phyloP scores from a whole-genome alignment of 140 eudicot genomes.

The Oenanthe javanica region DNA sequence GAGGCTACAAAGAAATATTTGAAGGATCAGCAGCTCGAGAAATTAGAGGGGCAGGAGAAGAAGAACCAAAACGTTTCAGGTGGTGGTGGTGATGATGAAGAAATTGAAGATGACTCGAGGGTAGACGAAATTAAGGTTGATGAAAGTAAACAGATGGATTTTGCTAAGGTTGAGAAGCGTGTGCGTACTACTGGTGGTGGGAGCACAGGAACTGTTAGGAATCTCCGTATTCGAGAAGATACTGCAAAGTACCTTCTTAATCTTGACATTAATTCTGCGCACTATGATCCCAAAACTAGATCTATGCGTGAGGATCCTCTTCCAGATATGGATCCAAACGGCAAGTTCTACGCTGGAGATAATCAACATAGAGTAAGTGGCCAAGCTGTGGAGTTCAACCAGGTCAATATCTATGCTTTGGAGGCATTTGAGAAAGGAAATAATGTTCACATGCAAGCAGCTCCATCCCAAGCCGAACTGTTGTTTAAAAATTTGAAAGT shows the following conservation, averaged over 20 bases:
- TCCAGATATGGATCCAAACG: too few species aligned
- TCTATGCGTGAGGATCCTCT: too few species aligned
- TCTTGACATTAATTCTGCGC: too few species aligned
- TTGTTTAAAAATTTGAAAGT: conserved; percentile 52
- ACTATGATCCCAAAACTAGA: too few species aligned
- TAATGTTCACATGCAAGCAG: conserved; percentile 93
- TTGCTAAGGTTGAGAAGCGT: conserved; percentile 91
- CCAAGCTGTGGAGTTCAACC: conserved; percentile 93
- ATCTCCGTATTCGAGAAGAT: conserved; percentile 85
- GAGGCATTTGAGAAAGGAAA: conserved; percentile 86
- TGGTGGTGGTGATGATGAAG: conserved; percentile 58
- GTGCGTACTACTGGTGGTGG: conserved; percentile 96
- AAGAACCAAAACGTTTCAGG: conserved; percentile 37
- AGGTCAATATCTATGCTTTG: conserved; percentile 70
- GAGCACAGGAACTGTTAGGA: conserved; percentile 87
- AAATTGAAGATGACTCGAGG: conserved; percentile 57
- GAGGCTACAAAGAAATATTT: conserved; percentile 66
- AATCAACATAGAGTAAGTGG: too few species aligned
- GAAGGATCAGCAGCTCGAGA: conserved; percentile 65
- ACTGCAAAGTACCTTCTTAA: too few species aligned
- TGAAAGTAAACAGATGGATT: conserved; percentile 90
- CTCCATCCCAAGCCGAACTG: conserved; percentile 88
- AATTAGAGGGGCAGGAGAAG: conserved; percentile 74
- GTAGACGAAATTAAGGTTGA: conserved; percentile 94
- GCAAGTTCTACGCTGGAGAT: too few species aligned